Evolutionary conservation across 2,329 filamentous ascomycete genomes (phyloP).

Genomic region (Teratosphaeria nubilosa): DNA sequence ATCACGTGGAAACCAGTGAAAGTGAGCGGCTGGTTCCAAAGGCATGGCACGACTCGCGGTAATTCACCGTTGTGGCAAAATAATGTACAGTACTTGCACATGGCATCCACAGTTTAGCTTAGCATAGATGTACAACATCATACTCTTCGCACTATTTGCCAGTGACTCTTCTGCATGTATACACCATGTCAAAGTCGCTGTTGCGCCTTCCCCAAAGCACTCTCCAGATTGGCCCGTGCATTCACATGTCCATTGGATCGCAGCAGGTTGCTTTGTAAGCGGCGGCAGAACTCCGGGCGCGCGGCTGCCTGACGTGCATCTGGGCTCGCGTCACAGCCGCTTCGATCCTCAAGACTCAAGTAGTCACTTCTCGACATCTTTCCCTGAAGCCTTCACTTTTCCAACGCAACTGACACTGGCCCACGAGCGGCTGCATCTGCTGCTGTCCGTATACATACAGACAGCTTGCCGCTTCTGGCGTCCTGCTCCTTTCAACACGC

Average conservation of each 20-base stretch:
- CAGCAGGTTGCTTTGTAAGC: not conserved
- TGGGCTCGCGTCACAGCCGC: not conserved
- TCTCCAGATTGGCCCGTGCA: not conserved
- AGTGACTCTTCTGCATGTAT: too few relatives aligned
- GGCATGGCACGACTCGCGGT: constrained; percentile 35
- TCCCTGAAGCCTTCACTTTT: not conserved
- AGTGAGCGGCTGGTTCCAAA: constrained; percentile 39
- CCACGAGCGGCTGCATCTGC: not conserved
- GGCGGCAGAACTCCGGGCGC: not conserved
- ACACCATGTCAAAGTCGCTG: not conserved
- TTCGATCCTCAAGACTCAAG: not conserved
- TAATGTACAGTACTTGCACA: not conserved
- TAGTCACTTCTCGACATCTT: not conserved
- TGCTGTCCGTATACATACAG: not conserved
- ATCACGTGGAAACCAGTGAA: constrained; percentile 28
- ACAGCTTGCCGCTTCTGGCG: not conserved
- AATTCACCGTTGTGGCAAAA: not conserved
- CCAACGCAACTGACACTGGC: not conserved
- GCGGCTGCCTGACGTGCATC: not conserved
- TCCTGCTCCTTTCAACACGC: not conserved
- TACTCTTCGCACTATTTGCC: not conserved
- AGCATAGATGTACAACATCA: constrained; percentile 12
- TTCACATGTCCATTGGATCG: not conserved
- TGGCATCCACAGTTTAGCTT: constrained; percentile 6
- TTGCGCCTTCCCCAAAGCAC: not conserved